Conservation (phyloP, 257 asterid species). For the Ligustrum vulgare region DNA sequence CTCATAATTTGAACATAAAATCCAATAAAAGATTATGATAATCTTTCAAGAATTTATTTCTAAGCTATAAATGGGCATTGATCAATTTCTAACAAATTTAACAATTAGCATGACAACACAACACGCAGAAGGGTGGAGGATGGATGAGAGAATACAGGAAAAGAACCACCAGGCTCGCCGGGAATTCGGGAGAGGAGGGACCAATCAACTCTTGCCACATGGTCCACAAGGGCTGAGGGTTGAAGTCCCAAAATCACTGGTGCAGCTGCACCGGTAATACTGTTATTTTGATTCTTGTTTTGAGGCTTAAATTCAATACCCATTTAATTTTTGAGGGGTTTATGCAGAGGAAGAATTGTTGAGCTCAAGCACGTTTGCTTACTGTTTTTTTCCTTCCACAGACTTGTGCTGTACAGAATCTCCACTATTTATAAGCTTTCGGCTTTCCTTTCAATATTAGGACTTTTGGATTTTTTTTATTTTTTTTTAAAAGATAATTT, state of each 20-base stretch:
- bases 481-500: no score
- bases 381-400: background rate
- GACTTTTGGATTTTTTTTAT: background rate
- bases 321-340: conserved; percentile 35
- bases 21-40: background rate
- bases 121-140: conserved; percentile 16
- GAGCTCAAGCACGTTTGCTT: background rate
- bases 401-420: no score
- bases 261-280: conserved; percentile 25
- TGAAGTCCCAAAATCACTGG: conserved; percentile 83
- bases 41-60: background rate
- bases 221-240: conserved; percentile 91
- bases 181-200: conserved; percentile 84
- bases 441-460: background rate
- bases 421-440: conserved; percentile 2
- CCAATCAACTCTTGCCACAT: conserved; percentile 78
- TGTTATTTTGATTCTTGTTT: conserved; percentile 21
- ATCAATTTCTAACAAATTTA: background rate
- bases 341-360: background rate
- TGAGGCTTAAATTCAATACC: conserved; percentile 58
- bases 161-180: conserved; percentile 96
- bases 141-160: conserved; percentile 51
- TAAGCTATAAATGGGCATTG: background rate
- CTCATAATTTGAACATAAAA: conserved; percentile 18
- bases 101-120: background rate